Percentiles rank a stretch among this genome's conserved stretches.
These are phyloP conservation scores for Xylaria arbuscula DNA, from an alignment of 2,329 filamentous ascomycete species.

Conservation along the genomic window DNA sequence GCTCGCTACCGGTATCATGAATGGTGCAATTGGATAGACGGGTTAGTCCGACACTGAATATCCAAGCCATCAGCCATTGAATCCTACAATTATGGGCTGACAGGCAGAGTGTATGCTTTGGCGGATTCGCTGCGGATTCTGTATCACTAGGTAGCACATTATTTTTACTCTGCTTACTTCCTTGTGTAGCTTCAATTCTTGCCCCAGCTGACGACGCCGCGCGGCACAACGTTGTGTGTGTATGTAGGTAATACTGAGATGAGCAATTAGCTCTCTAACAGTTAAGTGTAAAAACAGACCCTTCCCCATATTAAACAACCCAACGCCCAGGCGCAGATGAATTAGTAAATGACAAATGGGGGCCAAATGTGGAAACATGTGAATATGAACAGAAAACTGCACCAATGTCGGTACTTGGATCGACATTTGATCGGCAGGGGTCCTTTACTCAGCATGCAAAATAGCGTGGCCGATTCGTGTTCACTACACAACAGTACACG, in stretches of 20 bases:
- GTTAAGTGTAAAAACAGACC: constrained; percentile 19
- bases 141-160: not conserved
- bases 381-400: constrained; percentile 5
- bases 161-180: not conserved
- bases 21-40: constrained; percentile 10
- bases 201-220: not conserved
- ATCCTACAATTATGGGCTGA: constrained; percentile 19
- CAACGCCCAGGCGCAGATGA: not conserved
- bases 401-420: constrained; percentile 32
- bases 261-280: constrained; percentile 17
- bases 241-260: not conserved
- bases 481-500: not conserved
- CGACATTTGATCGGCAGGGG: constrained; percentile 32
- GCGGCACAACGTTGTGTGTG: not conserved
- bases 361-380: constrained; percentile 12
- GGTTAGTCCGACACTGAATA: constrained; percentile 8
- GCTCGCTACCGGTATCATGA: not conserved
- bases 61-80: not conserved
- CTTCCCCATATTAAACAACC: constrained; percentile 27
- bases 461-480: constrained; percentile 22
- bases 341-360: constrained; percentile 27
- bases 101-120: constrained; percentile 19
- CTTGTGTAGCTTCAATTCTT: not conserved
- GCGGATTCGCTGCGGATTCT: constrained; percentile 15
- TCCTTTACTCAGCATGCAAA: constrained; percentile 24